Evolutionary conservation across 176 grass and related monocot genomes (phyloP).

Genomic region (Juncus inflexus): DNA sequence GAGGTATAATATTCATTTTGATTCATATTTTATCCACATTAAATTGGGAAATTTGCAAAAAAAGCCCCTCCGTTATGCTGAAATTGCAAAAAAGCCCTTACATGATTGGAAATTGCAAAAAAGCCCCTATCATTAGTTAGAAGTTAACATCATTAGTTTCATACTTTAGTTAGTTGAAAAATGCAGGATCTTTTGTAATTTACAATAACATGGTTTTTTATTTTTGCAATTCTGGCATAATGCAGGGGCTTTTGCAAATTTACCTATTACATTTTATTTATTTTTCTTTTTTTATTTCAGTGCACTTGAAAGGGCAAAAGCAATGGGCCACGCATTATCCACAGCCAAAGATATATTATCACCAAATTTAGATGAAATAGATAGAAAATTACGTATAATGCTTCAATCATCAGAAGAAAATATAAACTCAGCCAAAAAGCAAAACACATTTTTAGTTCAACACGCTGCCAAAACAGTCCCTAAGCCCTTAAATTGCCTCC

Average conservation of each 20-base stretch:
- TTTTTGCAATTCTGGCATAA: not conserved
- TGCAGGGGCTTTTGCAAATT: too few relatives aligned
- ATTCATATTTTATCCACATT: too few relatives aligned
- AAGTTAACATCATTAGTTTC: too few relatives aligned
- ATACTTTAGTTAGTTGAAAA: too few relatives aligned
- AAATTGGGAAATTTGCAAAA: too few relatives aligned
- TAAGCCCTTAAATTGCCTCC: conserved; percentile 82
- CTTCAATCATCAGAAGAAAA: conserved; percentile 73
- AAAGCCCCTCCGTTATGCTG: too few relatives aligned
- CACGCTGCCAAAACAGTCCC: conserved; percentile 93
- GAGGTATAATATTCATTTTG: conserved; percentile 32
- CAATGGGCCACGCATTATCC: conserved; percentile 66
- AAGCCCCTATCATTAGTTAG: too few relatives aligned
- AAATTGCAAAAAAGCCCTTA: too few relatives aligned
- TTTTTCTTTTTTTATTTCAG: conserved; percentile 40
- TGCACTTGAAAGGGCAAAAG: conserved; percentile 83
- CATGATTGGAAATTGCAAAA: too few relatives aligned
- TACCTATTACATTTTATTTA: conserved; percentile 25
- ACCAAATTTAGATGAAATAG: conserved; percentile 39
- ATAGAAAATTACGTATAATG: conserved; percentile 69
- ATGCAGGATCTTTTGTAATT: too few relatives aligned
- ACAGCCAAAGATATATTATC: conserved; percentile 61
- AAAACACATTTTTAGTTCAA: conserved; percentile 92
- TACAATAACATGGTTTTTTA: not conserved
- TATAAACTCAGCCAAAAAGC: conserved; percentile 68